phyloP scores from a whole-genome alignment of 495 filamentous ascomycete genomes.

The Pyrenopolyporus hunteri region DNA sequence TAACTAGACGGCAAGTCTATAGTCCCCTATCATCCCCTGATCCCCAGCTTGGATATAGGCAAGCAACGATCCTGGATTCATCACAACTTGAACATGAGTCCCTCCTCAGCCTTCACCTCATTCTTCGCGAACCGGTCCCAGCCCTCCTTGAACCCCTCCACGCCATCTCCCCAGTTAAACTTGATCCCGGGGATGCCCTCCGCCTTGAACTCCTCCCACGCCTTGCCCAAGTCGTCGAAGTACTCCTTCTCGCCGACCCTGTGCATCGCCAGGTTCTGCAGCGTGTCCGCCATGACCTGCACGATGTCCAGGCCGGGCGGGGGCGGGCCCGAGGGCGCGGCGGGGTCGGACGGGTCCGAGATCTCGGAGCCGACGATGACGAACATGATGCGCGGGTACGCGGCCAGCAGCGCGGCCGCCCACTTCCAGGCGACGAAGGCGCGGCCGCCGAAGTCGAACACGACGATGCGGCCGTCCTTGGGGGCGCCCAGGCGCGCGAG shows the following conservation, averaged over 20 bases:
- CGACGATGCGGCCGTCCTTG: slow-evolving; percentile 49
- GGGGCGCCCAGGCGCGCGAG: slow-evolving; percentile 30
- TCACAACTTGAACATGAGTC: slow-evolving; percentile 49
- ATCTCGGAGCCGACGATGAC: slow-evolving; percentile 49
- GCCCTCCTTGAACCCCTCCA: slow-evolving; percentile 49
- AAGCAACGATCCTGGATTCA: background rate
- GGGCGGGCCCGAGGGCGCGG: background rate
- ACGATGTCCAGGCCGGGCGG: slow-evolving; percentile 29
- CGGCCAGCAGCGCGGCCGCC: slow-evolving; percentile 39
- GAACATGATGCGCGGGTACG: slow-evolving; percentile 42
- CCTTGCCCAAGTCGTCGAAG: slow-evolving; percentile 32
- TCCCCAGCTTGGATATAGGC: no score
- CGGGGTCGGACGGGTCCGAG: slow-evolving; percentile 39
- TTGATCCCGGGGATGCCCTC: slow-evolving; percentile 44
- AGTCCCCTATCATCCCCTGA: no score
- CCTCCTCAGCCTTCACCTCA: slow-evolving; percentile 50
- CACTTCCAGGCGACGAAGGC: slow-evolving; percentile 46
- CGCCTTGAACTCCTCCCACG: slow-evolving; percentile 47
- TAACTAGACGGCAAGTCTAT: no score
- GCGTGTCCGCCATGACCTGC: slow-evolving; percentile 52
- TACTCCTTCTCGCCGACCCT: slow-evolving; percentile 42
- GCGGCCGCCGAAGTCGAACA: slow-evolving; percentile 61
- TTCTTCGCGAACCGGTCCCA: slow-evolving; percentile 54
- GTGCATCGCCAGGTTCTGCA: slow-evolving; percentile 48
- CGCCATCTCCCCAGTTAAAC: slow-evolving; percentile 52